Evolutionary conservation across 1,139 yeast genomes (phyloP).

Genomic region (Blastobotrys petasosporus): DNA sequence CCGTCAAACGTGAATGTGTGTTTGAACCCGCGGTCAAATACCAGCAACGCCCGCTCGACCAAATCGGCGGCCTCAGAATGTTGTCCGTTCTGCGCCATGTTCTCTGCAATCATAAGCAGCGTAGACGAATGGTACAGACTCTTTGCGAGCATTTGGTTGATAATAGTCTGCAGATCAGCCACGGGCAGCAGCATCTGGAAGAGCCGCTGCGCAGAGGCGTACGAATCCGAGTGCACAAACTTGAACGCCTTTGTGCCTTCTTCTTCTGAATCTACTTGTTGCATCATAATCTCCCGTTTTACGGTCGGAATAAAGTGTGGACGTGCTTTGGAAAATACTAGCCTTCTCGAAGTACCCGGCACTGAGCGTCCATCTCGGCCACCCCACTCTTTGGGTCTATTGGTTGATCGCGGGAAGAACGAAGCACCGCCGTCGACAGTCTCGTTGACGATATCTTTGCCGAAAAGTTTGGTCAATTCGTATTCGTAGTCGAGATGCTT

Average conservation of each 20-base stretch:
- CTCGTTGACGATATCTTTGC: constrained; percentile 40
- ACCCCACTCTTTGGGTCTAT: constrained; percentile 73
- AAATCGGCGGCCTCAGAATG: constrained; percentile 47
- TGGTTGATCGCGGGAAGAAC: constrained; percentile 28
- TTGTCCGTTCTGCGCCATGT: constrained; percentile 67
- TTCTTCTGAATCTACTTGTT: constrained; percentile 34
- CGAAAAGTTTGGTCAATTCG: constrained; percentile 69
- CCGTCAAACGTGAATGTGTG: constrained; percentile 49
- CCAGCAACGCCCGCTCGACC: constrained; percentile 69
- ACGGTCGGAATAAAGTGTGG: constrained; percentile 79
- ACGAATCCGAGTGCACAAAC: constrained; percentile 31
- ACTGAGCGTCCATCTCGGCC: constrained; percentile 68
- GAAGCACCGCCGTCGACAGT: constrained; percentile 25
- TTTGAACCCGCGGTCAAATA: constrained; percentile 63
- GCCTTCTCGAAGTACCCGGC: constrained; percentile 66
- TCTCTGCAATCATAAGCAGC: constrained; percentile 72
- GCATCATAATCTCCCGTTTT: constrained; percentile 59
- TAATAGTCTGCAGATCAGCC: constrained; percentile 46
- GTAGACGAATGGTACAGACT: constrained; percentile 75
- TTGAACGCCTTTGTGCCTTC: constrained; percentile 42
- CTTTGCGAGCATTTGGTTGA: constrained; percentile 39
- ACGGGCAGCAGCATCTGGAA: constrained; percentile 33
- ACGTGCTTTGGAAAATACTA: constrained; percentile 63
- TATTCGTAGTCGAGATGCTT: constrained; percentile 72
- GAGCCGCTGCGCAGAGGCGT: constrained; percentile 30